Percentiles rank a stretch among this genome's conserved stretches.
These are phyloP conservation scores for Russula abietina DNA, from an alignment of 768 basidiomycete species.

Conservation along the genomic window DNA sequence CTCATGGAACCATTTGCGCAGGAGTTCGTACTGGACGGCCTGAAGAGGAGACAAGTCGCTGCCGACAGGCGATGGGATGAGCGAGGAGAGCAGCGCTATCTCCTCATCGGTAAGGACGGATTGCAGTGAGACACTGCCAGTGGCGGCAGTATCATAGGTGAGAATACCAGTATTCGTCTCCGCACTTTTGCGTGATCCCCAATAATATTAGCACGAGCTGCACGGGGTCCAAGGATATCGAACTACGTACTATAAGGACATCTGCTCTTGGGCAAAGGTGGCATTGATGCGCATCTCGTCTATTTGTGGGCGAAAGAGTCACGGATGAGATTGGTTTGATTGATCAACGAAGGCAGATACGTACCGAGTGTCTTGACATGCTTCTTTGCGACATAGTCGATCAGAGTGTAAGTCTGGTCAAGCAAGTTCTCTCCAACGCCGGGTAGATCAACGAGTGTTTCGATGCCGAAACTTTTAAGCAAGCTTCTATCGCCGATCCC, in stretches of 20 bases:
- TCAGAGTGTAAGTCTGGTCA: constrained; percentile 23
- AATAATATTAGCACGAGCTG: not conserved
- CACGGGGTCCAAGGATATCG: not conserved
- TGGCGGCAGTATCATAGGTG: constrained; percentile 23
- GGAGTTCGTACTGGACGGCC: constrained; percentile 18
- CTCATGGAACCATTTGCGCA: constrained; percentile 20
- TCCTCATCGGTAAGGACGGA: constrained; percentile 19
- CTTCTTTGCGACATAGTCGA: constrained; percentile 17
- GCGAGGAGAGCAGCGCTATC: constrained; percentile 15
- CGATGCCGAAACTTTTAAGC: constrained; percentile 33
- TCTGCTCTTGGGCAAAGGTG: constrained; percentile 15
- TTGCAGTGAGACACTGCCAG: constrained; percentile 18
- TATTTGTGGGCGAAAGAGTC: not conserved
- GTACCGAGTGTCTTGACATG: constrained; percentile 19
- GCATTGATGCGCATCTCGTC: constrained; percentile 20
- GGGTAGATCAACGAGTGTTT: constrained; percentile 37
- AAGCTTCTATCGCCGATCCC: constrained; percentile 36
- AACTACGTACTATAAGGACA: constrained; percentile 8
- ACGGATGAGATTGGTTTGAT: not conserved
- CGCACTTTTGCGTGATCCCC: not conserved
- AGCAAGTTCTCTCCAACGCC: constrained; percentile 43
- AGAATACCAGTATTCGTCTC: constrained; percentile 11
- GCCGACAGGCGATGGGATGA: constrained; percentile 12
- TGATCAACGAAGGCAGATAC: not conserved
- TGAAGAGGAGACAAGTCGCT: constrained; percentile 18